Percentiles rank a stretch among this genome's conserved stretches.
Evolutionary conservation across 2,329 filamentous ascomycete species (phyloP).

Genomic region (Alternaria postmessia): DNA sequence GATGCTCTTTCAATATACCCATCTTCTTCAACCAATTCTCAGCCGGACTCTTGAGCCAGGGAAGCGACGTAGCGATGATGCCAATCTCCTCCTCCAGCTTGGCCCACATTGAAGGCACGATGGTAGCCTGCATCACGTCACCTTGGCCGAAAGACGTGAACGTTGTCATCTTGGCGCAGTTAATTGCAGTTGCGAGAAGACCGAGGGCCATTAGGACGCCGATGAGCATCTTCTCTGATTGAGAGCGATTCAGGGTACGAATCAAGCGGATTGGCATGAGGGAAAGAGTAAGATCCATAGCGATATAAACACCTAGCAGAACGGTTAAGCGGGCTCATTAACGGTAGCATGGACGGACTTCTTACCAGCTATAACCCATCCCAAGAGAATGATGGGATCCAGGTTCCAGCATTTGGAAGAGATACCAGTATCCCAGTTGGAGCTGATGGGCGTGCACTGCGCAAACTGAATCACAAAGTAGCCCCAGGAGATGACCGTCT

Average conservation of each 20-base stretch:
- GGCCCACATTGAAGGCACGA: constrained; percentile 33
- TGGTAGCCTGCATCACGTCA: constrained; percentile 36
- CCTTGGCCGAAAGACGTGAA: constrained; percentile 33
- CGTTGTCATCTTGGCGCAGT: constrained; percentile 36
- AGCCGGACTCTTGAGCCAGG: constrained; percentile 32
- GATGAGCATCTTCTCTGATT: constrained; percentile 36
- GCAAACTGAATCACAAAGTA: constrained; percentile 39
- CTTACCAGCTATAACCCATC: constrained; percentile 37
- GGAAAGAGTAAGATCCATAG: constrained; percentile 38
- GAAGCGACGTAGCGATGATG: constrained; percentile 38
- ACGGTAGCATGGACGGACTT: not conserved
- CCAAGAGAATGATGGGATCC: constrained; percentile 30
- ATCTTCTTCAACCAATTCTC: constrained; percentile 30
- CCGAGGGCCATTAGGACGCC: constrained; percentile 34
- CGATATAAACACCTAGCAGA: constrained; percentile 29
- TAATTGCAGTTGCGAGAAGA: constrained; percentile 33
- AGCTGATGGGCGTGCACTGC: constrained; percentile 34
- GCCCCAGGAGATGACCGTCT: constrained; percentile 28
- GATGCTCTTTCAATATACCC: constrained; percentile 28
- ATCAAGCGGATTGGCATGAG: constrained; percentile 38
- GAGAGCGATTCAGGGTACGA: constrained; percentile 29
- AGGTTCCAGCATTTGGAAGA: constrained; percentile 34
- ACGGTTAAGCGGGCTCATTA: not conserved
- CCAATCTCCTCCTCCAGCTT: constrained; percentile 39
- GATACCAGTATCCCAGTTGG: constrained; percentile 33